Base-by-base conservation (phyloP, 768 basidiomycete species). In the Boletus subparvulus region DNA sequence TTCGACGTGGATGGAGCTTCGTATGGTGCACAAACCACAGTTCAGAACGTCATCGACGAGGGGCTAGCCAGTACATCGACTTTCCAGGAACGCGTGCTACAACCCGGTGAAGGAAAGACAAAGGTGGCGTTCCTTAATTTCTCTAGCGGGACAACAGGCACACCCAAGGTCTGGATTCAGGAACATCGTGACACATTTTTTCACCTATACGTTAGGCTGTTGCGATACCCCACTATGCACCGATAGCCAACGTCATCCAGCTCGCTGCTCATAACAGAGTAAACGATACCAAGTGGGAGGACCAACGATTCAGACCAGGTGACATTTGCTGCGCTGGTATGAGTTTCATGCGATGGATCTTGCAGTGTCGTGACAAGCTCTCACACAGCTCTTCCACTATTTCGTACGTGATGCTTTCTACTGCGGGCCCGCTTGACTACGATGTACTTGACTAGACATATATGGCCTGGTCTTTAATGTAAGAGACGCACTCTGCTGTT, bases 81-180 rank as follows among this genome's bases (percentile, higher is more conserved):
- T 11, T 87, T 81, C 56, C 70, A 69, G 7, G 87, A 89, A 66
- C 74, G 79, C 30, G 76, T 61, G 36, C 69, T 90, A 41, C 67
- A 57, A 4, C 76, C 77, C 0, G 85, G 85, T 2, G 88, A 90
- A 70, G 87, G 75, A 17, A 87, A 77, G 69, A 85, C 79, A 12
- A 90, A 87, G 65, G 65, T 90, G 14, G 88, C 89, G 0, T 83
- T 89, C 58, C 71, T 89, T 28, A 83, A 79, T 65, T 90, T 90
- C 65, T 89, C 87, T 0, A 88, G 87, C 21, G 86, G 86, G 24
- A 91, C 88, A 0, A 91, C 89, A 3, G 88, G 89, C 1, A 81
- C 75, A 57, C 88, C 89, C 0, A 88, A 90, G 81, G 85, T 84
- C 50, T n/a, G 58, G 19, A 24, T 33, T 43, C 26, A 14, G 11